A percentile compares a stretch with the other conserved stretches of the same genome.
phyloP scores from a whole-genome alignment of 441 rosid genomes.

The Breynia disticha region DNA sequence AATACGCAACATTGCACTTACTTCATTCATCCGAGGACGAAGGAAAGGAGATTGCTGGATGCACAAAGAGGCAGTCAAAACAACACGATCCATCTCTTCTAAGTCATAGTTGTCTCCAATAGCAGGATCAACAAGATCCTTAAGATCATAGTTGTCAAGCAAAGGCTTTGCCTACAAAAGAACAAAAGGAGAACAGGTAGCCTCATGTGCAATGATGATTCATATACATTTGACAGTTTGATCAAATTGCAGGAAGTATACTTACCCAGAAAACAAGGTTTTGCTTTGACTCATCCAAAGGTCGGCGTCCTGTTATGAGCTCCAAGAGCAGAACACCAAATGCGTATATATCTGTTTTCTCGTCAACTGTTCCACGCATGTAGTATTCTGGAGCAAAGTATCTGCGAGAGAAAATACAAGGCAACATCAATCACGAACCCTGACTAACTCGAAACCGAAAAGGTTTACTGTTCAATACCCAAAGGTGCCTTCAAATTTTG shows the following conservation, averaged over 20 bases:
- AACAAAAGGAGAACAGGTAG: slow-evolving; percentile 6
- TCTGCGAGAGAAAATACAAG: slow-evolving; percentile 25
- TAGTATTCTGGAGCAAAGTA: slow-evolving; percentile 90
- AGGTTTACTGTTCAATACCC: slow-evolving; percentile 40
- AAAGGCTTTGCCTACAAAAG: slow-evolving; percentile 66
- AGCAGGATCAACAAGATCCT: slow-evolving; percentile 57
- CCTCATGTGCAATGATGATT: neutral
- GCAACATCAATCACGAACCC: neutral
- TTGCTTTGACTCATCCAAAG: slow-evolving; percentile 52
- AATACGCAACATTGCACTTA: slow-evolving; percentile 9
- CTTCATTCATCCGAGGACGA: slow-evolving; percentile 89
- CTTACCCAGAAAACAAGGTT: slow-evolving; percentile 77
- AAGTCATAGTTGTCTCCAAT: slow-evolving; percentile 38
- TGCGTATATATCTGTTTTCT: slow-evolving; percentile 80
- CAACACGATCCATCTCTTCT: slow-evolving; percentile 55
- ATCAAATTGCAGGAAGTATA: slow-evolving; percentile 2
- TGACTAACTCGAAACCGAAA: slow-evolving; percentile 1
- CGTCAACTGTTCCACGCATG: slow-evolving; percentile 87
- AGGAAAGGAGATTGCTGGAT: slow-evolving; percentile 65
- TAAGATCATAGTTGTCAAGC: slow-evolving; percentile 38
- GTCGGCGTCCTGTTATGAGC: slow-evolving; percentile 68
- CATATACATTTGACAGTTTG: neutral
- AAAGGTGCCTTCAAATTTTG: slow-evolving; percentile 92
- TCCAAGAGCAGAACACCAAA: slow-evolving; percentile 84
- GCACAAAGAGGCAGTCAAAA: slow-evolving; percentile 71